Evolutionary conservation across 129 eudicot genomes (phyloP).

Genomic region (Flaveria robusta): DNA sequence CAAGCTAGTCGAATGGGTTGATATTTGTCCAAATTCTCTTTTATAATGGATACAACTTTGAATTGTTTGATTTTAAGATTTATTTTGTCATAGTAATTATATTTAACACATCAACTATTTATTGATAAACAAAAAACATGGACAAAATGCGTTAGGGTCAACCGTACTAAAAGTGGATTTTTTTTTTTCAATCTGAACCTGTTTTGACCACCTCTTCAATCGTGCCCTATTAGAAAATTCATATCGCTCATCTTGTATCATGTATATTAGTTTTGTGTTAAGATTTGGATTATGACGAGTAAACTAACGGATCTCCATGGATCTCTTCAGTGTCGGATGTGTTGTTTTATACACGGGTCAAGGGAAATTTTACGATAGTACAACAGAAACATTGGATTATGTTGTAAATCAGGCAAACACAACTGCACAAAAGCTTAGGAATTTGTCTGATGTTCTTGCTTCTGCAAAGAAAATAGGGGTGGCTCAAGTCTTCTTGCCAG

Average conservation of each 20-base stretch:
- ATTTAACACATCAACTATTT: neutral
- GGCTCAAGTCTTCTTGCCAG: slow-evolving; percentile 61
- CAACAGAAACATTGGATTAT: slow-evolving; percentile 60
- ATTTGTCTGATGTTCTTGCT: slow-evolving; percentile 77
- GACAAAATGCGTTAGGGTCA: neutral
- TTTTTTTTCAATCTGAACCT: neutral
- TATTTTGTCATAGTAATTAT: neutral
- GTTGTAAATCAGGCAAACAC: slow-evolving; percentile 68
- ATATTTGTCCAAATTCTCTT: neutral
- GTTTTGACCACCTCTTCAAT: neutral
- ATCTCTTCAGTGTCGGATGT: slow-evolving; percentile 74
- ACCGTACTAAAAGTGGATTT: neutral
- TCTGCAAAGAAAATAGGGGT: slow-evolving; percentile 81
- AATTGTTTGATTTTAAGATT: no score
- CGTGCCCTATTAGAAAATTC: neutral
- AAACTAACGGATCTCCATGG: slow-evolving; percentile 22
- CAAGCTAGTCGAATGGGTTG: neutral
- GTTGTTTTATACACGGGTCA: slow-evolving; percentile 84
- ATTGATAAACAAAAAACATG: no score
- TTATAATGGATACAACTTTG: neutral
- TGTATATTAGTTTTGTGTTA: neutral
- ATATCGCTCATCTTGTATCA: slow-evolving; percentile 9
- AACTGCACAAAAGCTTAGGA: slow-evolving; percentile 63
- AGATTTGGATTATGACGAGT: neutral
- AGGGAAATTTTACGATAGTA: slow-evolving; percentile 68